phyloP scores from a whole-genome alignment of 257 asterid genomes.

The Eucommia ulmoides region DNA sequence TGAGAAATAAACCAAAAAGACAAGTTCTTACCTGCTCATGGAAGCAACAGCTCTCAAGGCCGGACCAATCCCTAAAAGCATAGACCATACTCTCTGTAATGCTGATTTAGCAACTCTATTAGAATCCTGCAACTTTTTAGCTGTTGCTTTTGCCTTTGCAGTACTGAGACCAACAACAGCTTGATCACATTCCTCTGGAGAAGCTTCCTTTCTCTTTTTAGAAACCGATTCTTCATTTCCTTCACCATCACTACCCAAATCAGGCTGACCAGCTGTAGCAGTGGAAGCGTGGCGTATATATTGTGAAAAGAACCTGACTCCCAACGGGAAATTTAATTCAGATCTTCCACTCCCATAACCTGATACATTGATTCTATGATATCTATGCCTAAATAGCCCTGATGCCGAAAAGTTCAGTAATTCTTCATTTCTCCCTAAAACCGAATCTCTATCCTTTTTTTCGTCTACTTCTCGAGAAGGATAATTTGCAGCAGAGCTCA shows the following conservation, averaged over 20 bases:
- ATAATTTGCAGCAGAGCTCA: constrained; percentile 26
- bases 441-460: constrained; percentile 16
- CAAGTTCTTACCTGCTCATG: constrained; percentile 71
- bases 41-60: constrained; percentile 82
- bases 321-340: constrained; percentile 22
- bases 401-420: constrained; percentile 20
- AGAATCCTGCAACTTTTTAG: constrained; percentile 76
- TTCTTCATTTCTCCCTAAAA: constrained; percentile 17
- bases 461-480: constrained; percentile 17
- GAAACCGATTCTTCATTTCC: constrained; percentile 35
- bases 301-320: constrained; percentile 31
- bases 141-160: constrained; percentile 89
- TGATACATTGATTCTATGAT: constrained; percentile 16
- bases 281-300: constrained; percentile 44
- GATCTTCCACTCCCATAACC: constrained; percentile 24
- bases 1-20: background rate
- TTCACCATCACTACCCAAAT: constrained; percentile 48
- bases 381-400: constrained; percentile 18
- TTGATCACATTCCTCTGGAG: constrained; percentile 90
- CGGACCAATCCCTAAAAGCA: constrained; percentile 87
- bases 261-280: constrained; percentile 58
- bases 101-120: constrained; percentile 40
- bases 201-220: constrained; percentile 64
- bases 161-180: constrained; percentile 76
- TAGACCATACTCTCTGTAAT: constrained; percentile 63